Evolutionary conservation across 2,329 filamentous ascomycete species (phyloP).

Genomic region (Calonectria hawksworthii): DNA sequence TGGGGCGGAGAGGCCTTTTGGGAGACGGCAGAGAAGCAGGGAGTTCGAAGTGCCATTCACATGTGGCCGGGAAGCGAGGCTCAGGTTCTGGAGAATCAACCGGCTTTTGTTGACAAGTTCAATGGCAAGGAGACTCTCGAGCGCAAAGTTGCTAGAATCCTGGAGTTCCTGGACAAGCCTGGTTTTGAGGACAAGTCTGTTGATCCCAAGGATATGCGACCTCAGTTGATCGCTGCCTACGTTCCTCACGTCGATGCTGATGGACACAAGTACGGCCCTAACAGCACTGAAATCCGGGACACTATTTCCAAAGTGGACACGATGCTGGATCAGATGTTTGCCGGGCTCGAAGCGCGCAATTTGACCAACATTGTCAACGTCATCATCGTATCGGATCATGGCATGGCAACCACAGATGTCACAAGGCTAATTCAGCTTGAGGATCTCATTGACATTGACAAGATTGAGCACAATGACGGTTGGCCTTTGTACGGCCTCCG

Average conservation of each 20-base stretch:
- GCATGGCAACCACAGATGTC: conserved; percentile 94
- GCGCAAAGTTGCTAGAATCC: conserved; percentile 82
- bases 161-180: conserved; percentile 88
- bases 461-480: conserved; percentile 89
- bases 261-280: conserved; percentile 91
- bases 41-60: conserved; percentile 85
- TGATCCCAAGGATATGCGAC: conserved; percentile 70
- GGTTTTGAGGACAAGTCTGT: conserved; percentile 73
- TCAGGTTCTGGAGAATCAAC: conserved; percentile 80
- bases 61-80: conserved; percentile 99
- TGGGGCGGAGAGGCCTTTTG: conserved; percentile 96
- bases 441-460: conserved; percentile 82
- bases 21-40: conserved; percentile 90
- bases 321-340: conserved; percentile 84
- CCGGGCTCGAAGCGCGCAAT: conserved; percentile 84
- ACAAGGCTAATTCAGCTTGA: conserved; percentile 89
- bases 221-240: conserved; percentile 94
- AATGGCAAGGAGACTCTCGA: conserved; percentile 82
- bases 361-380: conserved; percentile 92
- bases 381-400: conserved; percentile 96
- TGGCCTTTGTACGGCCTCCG: conserved; percentile 95
- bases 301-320: conserved; percentile 85
- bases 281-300: conserved; percentile 88
- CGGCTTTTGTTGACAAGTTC: conserved; percentile 86
- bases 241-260: conserved; percentile 92